Evolutionary conservation across 1,139 yeast species (phyloP), one percentile per base, ranked within the genome.

Genomic region (Candida pseudoviswanathii): DNA sequence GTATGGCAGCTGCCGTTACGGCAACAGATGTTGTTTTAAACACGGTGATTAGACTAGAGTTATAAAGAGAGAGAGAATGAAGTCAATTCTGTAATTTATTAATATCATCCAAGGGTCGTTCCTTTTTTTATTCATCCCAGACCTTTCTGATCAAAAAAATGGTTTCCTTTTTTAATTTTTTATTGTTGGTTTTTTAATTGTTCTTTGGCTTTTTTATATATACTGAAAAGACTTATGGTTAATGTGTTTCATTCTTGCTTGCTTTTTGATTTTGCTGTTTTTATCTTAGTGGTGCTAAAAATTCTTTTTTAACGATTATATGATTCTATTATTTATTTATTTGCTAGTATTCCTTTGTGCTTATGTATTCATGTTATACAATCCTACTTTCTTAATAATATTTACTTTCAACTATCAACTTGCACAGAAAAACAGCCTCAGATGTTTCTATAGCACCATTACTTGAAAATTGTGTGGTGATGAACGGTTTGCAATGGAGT

Each of bases 21-120:
- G 96, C 32, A 89, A 82, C 66, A 81, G 97, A 64, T 91, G 97
- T 67, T 89, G 96, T 63, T 91, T 91, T 73, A 88, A 87, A 64
- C 97, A 91, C 68, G 89, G 85, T 32, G 72, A 72, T 45, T 54
- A 51, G 47, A 39, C 27, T 37, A 37, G 41, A 37, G 5, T 25
- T 37, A 37, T 37, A 36, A 26, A 21, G 26, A 34, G 39, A 27
- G 9, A 43, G 31, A 38, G 40, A 39, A 16, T 36, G 31, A 29
- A 11, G 33, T 40, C 29, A 31, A 29, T 11, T 31, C 36, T 29
- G 34, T 41, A 41, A 29, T 41, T 41, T 41, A 30, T 41, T 41
- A 22, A 9, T 30, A 37, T 24, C 21, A 21, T 42, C 9, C 30
- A 27, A 27, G 9, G 30, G 30, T 27, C 34, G n/a, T 32, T 34